Evolutionary conservation across 306 rosid genomes (phyloP).

Genomic region (Aeschynomene evenia): DNA sequence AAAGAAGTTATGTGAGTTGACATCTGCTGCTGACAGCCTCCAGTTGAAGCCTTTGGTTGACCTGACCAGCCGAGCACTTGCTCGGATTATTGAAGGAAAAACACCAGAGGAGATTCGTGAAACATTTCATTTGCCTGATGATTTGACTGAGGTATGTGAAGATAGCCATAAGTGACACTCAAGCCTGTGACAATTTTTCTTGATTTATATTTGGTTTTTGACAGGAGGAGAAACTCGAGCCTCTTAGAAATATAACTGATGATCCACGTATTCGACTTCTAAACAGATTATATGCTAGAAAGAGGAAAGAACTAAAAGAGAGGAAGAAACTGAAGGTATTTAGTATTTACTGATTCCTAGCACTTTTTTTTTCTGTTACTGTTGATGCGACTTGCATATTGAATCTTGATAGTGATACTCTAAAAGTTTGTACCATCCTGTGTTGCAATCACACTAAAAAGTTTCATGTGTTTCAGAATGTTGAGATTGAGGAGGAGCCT

Average conservation of each 20-base stretch:
- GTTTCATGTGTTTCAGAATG: slow-evolving; percentile 51
- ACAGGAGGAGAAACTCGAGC: slow-evolving; percentile 93
- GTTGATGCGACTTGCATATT: slow-evolving; percentile 28
- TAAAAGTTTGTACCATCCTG: background rate
- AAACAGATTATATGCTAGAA: slow-evolving; percentile 81
- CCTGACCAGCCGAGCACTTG: slow-evolving; percentile 87
- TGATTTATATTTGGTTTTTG: slow-evolving; percentile 39
- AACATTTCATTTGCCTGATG: slow-evolving; percentile 90
- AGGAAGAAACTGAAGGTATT: slow-evolving; percentile 75
- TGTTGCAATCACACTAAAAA: slow-evolving; percentile 23
- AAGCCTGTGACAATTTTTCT: slow-evolving; percentile 5
- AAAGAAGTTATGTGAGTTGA: slow-evolving; percentile 80
- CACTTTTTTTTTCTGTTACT: slow-evolving; percentile 21
- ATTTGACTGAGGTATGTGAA: slow-evolving; percentile 78
- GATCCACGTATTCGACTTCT: slow-evolving; percentile 96
- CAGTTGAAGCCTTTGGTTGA: slow-evolving; percentile 91
- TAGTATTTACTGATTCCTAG: slow-evolving; percentile 32
- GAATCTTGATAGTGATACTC: background rate
- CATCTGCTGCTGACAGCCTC: slow-evolving; percentile 89
- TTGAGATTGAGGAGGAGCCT: slow-evolving; percentile 68
- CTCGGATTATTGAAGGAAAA: slow-evolving; percentile 91
- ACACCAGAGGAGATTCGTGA: slow-evolving; percentile 89
- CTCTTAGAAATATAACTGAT: slow-evolving; percentile 71
- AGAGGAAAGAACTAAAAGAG: slow-evolving; percentile 80
- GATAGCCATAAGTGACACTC: slow-evolving; percentile 9